These are phyloP conservation scores for Termitomyces sp. DNA, from an alignment of 768 basidiomycete species.

Conservation along the genomic window DNA sequence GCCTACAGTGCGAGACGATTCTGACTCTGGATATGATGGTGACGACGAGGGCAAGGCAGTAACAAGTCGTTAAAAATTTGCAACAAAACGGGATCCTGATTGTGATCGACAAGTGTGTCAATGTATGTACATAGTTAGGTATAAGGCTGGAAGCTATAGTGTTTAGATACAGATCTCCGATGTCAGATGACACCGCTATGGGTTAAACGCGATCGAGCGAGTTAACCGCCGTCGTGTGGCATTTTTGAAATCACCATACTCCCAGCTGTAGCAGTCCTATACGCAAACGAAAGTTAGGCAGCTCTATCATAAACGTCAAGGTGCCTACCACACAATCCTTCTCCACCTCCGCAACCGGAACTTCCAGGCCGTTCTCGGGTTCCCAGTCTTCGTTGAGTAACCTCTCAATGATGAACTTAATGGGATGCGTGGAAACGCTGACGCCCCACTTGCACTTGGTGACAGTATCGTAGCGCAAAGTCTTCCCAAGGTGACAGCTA, in stretches of 20 bases:
- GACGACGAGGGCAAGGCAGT: conserved; percentile 11
- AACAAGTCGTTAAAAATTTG: not conserved
- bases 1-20: not conserved
- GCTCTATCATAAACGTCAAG: not conserved
- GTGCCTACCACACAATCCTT: conserved; percentile 53
- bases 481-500: conserved; percentile 85
- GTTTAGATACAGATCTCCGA: not conserved
- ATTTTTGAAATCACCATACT: conserved; percentile 42
- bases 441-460: conserved; percentile 75
- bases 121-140: too few relatives aligned
- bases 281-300: not conserved
- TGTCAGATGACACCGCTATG: not conserved
- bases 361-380: conserved; percentile 25
- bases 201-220: not conserved
- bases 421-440: conserved; percentile 64
- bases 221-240: conserved; percentile 2
- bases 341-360: conserved; percentile 47
- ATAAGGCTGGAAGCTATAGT: too few relatives aligned
- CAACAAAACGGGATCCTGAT: not conserved
- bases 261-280: conserved; percentile 74
- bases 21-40: conserved; percentile 12
- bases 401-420: conserved; percentile 63
- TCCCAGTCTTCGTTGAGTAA: conserved; percentile 30
- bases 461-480: conserved; percentile 83
- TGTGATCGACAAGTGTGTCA: not conserved